Base-by-base conservation (phyloP, 2,329 filamentous ascomycete genomes). In the Talaromyces sp. region DNA sequence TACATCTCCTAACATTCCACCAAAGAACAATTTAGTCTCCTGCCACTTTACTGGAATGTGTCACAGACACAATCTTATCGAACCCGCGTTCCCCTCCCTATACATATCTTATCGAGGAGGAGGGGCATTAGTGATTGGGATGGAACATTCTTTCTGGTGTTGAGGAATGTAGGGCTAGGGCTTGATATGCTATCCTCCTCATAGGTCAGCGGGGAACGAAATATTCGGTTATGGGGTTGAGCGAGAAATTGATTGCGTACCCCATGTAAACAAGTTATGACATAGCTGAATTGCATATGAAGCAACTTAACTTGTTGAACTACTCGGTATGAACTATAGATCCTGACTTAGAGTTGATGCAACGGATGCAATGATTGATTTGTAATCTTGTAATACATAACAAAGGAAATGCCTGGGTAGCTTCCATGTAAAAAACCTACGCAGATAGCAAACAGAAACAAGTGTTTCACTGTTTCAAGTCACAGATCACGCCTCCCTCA, bases 301-400 rank as follows among this genome's bases (percentile, higher is more conserved):
- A 50, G 25, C 5, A 50, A n/a, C 13, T 19, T 54, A 9, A 9
- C 49, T 35, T 22, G 27, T 15, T 37, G 2, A 56, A 13, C 11
- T 37, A 37, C 15, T 35, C 27, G 1, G 5, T 35, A 54, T 17
- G 17, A 17, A 54, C n/a, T 56, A 5, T 22, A 19, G n/a, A 17
- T 31, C 27, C 45, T 25, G 22, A 9, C 13, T 17, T 10, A 17
- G 25, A 15, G n/a, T 33, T 31, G 49, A 33, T 33, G 17, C 22
- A 52, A 31, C 11, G n/a, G 33, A 37, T 56, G 33, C 31, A 33
- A 56, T 56, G 49, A 52, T 61, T 25, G 19, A 27, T 49, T 61
- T 61, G 43, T 61, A 61, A 39, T 35, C 43, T 61, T 50, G 58
- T 50, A 49, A 61, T 50, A 62, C 60, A 62, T 41, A 52, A 31